These are phyloP conservation scores for Basidioascus undulatus DNA, from an alignment of 768 basidiomycete species.

Conservation along the genomic window DNA sequence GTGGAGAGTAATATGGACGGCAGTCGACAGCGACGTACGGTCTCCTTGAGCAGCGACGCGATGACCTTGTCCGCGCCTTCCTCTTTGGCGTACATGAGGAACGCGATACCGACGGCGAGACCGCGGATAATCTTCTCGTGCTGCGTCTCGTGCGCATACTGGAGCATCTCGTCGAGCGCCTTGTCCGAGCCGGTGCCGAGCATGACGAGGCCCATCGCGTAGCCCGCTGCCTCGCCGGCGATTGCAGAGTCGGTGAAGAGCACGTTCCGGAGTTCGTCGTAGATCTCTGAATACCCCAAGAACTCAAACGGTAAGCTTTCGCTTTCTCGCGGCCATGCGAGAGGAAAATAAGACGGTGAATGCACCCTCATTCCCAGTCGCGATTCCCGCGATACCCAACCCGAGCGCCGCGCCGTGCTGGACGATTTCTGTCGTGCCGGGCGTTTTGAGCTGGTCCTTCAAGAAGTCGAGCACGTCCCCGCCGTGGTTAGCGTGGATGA, in stretches of 20 bases:
- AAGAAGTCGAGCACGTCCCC: slow-evolving; percentile 29
- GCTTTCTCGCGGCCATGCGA: no score
- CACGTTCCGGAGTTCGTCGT: slow-evolving; percentile 69
- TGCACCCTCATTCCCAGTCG: slow-evolving; percentile 45
- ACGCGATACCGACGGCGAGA: slow-evolving; percentile 72
- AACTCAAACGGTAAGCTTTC: not conserved
- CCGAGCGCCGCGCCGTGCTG: slow-evolving; percentile 95
- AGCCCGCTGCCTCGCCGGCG: slow-evolving; percentile 85
- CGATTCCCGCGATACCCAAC: slow-evolving; percentile 87
- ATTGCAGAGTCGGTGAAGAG: slow-evolving; percentile 88
- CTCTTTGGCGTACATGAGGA: slow-evolving; percentile 76
- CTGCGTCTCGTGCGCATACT: slow-evolving; percentile 88
- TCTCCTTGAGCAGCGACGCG: slow-evolving; percentile 52
- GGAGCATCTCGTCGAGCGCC: slow-evolving; percentile 76
- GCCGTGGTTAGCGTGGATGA: slow-evolving; percentile 82
- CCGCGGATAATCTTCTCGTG: slow-evolving; percentile 99
- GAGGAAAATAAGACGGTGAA: not conserved
- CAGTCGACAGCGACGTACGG: slow-evolving; percentile 30
- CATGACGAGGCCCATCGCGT: slow-evolving; percentile 96
- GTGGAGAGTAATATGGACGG: not conserved
- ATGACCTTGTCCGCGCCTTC: slow-evolving; percentile 78
- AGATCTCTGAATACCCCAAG: slow-evolving; percentile 31
- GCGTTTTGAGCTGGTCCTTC: slow-evolving; percentile 47
- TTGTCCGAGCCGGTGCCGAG: slow-evolving; percentile 66
- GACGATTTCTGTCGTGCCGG: slow-evolving; percentile 54